Evolutionary conservation across 2,329 filamentous ascomycete species (phyloP), one percentile per base, ranked within the genome.

Genomic region (Alternaria atra): DNA sequence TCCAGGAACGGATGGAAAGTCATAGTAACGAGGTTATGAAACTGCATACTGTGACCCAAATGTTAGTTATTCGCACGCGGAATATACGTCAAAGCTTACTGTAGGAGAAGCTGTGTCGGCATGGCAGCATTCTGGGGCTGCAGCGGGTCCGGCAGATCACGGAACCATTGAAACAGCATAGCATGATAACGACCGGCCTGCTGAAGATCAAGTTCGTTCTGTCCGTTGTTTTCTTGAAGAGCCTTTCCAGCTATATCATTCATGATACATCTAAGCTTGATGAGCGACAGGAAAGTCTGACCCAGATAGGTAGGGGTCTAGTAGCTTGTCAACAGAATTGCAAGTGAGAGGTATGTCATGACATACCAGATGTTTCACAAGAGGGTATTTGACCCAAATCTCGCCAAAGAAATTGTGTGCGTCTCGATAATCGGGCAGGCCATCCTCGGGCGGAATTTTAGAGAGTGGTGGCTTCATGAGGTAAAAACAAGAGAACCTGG

Each of bases 11-110:
- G 46, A 9, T 20, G 44, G 29, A 60, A 60, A 8, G 52, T 52
- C 58, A 60, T 60, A 3, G 50, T 48, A 23, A 60, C 43, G 20
- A 58, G 39, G 30, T 58, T 58, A 37, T 57, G 58, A n/a, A 34
- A 61, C 30, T 57, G 48, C 53, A 52, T 61, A 44, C 53, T 61
- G 32, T 23, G 20, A 20, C 30, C 25, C 23, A 23, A 34, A 13
- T 4, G 44, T 56, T 53, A 61, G 43, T 55, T 9, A 20, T 53
- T 39, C 8, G 15, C n/a, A 37, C 35, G 15, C 8, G 6, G 5
- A n/a, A 25, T 4, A 5, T 5, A 5, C 32, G 10, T 29, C 39
- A 34, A 32, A n/a, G 0, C 58, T 44, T 43, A 61, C 58, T 61
- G 58, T 20, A 61, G 46, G 17, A 52, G 44, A 40, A 61, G 47